A percentile compares a stretch with the other conserved stretches of the same genome.
Conservation (phyloP, 148 eudicot species). For the Rhododendron vialii region DNA sequence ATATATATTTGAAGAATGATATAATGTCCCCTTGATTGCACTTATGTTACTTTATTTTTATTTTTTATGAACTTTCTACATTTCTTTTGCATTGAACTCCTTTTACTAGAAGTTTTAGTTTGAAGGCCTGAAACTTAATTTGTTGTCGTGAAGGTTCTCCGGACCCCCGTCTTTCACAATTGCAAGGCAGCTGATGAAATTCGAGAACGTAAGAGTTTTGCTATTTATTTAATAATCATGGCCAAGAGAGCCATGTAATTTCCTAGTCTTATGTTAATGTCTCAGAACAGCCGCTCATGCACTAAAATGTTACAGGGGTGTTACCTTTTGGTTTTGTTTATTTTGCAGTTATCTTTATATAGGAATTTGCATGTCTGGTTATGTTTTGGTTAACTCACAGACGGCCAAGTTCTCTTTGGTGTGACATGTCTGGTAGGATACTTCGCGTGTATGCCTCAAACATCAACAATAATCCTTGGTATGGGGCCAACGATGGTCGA, state of each 20-base stretch:
- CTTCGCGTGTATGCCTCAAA: background rate
- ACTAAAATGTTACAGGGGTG: background rate
- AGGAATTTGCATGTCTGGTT: background rate
- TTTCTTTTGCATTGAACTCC: background rate
- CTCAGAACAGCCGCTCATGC: background rate
- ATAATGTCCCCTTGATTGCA: background rate
- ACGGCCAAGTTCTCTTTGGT: background rate
- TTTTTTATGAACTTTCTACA: background rate
- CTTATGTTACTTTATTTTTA: background rate
- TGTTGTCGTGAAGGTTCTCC: constrained; percentile 49
- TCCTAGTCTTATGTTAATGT: background rate
- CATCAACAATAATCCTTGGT: background rate
- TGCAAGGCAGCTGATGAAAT: constrained; percentile 65
- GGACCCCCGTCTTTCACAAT: constrained; percentile 51
- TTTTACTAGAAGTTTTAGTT: constrained; percentile 1
- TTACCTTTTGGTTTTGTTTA: background rate
- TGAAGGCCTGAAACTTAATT: constrained; percentile 11
- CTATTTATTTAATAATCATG: background rate
- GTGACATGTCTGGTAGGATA: background rate
- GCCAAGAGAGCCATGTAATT: background rate
- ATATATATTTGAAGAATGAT: background rate
- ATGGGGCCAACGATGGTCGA: background rate
- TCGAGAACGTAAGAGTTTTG: constrained; percentile 49
- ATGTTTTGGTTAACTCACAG: background rate
- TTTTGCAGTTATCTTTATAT: background rate